phyloP scores from a whole-genome alignment of 345 rosid genomes.

The Moringa oleifera region DNA sequence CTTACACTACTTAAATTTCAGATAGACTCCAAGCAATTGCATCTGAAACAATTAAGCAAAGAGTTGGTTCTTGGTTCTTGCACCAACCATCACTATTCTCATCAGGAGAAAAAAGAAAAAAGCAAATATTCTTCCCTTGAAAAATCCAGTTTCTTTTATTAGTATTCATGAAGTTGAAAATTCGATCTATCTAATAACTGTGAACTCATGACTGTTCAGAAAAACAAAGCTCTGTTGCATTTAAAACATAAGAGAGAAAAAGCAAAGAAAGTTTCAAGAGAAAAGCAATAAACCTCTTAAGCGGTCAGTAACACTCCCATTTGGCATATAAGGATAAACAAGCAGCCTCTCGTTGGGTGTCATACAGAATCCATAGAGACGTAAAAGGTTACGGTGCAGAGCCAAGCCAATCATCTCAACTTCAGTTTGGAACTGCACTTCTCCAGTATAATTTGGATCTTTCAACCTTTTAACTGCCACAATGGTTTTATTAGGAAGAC shows the following conservation, averaged over 20 bases:
- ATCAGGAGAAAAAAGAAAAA: no score
- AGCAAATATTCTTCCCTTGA: no score
- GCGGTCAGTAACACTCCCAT: slow-evolving; percentile 94
- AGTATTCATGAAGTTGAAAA: neutral
- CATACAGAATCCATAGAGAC: slow-evolving; percentile 90
- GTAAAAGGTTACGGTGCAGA: slow-evolving; percentile 79
- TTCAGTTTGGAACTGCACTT: slow-evolving; percentile 94
- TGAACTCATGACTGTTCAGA: neutral
- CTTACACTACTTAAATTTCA: no score
- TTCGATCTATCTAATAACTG: neutral
- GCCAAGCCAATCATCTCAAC: slow-evolving; percentile 98
- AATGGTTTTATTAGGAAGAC: slow-evolving; percentile 61
- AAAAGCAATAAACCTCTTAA: slow-evolving; percentile 54
- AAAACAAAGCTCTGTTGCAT: no score
- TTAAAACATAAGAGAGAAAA: neutral
- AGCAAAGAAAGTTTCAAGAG: neutral
- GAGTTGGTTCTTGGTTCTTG: no score
- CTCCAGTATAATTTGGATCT: slow-evolving; percentile 88
- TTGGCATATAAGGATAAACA: slow-evolving; percentile 93
- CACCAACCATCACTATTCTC: no score
- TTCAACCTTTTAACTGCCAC: slow-evolving; percentile 89
- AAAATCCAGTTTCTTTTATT: no score
- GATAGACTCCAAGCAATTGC: no score
- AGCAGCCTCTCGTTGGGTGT: slow-evolving; percentile 78
- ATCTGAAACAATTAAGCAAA: no score